Conservation (phyloP, 78 protist genomes). For the Speleostelium caveatum region DNA sequence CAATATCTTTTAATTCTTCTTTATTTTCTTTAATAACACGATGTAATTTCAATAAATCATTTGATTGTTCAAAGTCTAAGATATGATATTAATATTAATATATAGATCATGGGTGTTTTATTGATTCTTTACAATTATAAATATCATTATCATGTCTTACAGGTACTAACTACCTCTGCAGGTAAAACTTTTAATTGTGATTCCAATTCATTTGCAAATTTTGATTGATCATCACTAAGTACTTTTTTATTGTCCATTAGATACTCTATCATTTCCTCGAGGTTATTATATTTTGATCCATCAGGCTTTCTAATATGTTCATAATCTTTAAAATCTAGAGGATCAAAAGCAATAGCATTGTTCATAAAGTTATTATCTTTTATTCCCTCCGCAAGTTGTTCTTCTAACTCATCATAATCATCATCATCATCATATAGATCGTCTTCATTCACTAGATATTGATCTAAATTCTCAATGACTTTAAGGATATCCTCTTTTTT, state of each 20-base stretch:
- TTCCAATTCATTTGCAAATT: constrained; percentile 11
- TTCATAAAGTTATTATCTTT: too few species aligned
- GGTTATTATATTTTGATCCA: neutral
- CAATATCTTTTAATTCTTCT: neutral
- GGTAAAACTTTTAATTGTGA: constrained; percentile 60
- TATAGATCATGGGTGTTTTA: neutral
- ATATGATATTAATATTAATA: neutral
- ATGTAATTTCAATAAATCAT: constrained; percentile 48
- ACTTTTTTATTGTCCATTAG: constrained; percentile 11
- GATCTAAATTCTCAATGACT: neutral
- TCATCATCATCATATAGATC: neutral
- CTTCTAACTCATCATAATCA: neutral
- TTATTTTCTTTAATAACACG: constrained; percentile 28
- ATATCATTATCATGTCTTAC: neutral
- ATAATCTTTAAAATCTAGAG: neutral
- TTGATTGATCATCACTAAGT: constrained; percentile 2
- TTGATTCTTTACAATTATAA: neutral
- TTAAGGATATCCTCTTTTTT: neutral
- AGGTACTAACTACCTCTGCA: constrained; percentile 39
- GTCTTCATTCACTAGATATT: neutral
- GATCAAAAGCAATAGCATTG: too few species aligned
- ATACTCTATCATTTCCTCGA: constrained; percentile 6
- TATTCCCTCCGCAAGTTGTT: neutral
- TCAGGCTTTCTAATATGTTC: neutral
- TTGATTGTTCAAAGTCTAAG: constrained; percentile 62